These are phyloP conservation scores for Mrakia blollopis DNA, from an alignment of 768 basidiomycete species.

Conservation along the genomic window DNA sequence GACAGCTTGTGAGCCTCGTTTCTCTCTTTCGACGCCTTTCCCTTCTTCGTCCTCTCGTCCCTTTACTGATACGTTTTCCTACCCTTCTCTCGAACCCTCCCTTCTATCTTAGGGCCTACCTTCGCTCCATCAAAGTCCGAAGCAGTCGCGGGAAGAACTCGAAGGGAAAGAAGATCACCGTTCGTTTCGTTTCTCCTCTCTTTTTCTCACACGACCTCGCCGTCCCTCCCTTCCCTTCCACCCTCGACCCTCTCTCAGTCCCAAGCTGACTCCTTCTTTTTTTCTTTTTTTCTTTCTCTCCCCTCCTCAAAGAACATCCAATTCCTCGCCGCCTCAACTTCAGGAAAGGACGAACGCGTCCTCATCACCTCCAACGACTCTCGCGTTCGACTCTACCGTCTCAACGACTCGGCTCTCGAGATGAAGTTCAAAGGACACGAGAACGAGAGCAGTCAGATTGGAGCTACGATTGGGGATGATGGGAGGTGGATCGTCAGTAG, in stretches of 20 bases:
- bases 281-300: background rate
- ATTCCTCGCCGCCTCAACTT: constrained; percentile 19
- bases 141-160: constrained; percentile 37
- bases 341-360: constrained; percentile 33
- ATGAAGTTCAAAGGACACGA: constrained; percentile 38
- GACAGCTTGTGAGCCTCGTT: constrained; percentile 1
- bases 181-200: constrained; percentile 34
- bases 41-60: background rate
- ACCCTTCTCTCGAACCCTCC: too few species aligned
- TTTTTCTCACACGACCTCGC: too few species aligned
- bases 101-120: background rate
- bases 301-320: constrained; percentile 7
- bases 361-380: constrained; percentile 41
- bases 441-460: constrained; percentile 35
- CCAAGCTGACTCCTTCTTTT: too few species aligned
- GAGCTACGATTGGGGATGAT: constrained; percentile 34
- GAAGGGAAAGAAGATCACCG: constrained; percentile 40
- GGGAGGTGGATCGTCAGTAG: constrained; percentile 36
- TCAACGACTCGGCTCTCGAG: constrained; percentile 34
- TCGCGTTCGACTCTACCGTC: constrained; percentile 37
- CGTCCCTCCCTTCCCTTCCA: background rate
- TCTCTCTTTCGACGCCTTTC: background rate
- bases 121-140: constrained; percentile 15
- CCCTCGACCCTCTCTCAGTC: background rate
- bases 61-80: background rate